A percentile compares a stretch with the other conserved stretches of the same genome.
phyloP scores from a whole-genome alignment of 768 basidiomycete species.

The Gautieria morchelliformis region DNA sequence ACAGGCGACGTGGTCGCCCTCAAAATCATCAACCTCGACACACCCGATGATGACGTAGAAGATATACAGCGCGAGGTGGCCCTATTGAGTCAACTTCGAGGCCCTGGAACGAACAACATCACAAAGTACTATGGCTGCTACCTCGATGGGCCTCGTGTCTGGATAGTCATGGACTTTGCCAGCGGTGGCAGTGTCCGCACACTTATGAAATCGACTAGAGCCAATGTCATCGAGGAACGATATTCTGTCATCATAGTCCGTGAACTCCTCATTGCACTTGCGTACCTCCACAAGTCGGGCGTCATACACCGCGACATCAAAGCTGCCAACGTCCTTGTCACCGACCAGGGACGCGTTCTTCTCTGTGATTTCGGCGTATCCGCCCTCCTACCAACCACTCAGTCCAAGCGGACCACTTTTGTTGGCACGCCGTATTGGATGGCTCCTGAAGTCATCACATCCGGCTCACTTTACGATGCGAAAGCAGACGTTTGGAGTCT shows the following conservation, averaged over 20 bases:
- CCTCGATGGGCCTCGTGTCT: slow-evolving; percentile 89
- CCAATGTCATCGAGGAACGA: slow-evolving; percentile 75
- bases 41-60: slow-evolving; percentile 88
- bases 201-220: slow-evolving; percentile 79
- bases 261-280: slow-evolving; percentile 80
- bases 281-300: slow-evolving; percentile 85
- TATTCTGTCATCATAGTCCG: slow-evolving; percentile 81
- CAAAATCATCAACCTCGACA: slow-evolving; percentile 98
- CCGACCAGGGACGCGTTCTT: slow-evolving; percentile 81
- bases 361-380: slow-evolving; percentile 99
- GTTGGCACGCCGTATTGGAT: slow-evolving; percentile 99
- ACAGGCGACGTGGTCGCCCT: slow-evolving; percentile 88
- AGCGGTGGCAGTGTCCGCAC: slow-evolving; percentile 91
- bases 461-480: slow-evolving; percentile 84
- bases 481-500: slow-evolving; percentile 99
- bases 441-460: slow-evolving; percentile 95
- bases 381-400: slow-evolving; percentile 72
- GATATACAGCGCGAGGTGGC: slow-evolving; percentile 97
- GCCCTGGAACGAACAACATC: slow-evolving; percentile 75
- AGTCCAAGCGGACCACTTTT: slow-evolving; percentile 91
- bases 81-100: slow-evolving; percentile 75
- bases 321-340: slow-evolving; percentile 92
- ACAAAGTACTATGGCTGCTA: slow-evolving; percentile 96
- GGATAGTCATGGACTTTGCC: slow-evolving; percentile 99
- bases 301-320: slow-evolving; percentile 98